Percentiles rank a stretch among this genome's conserved stretches.
phyloP scores from a whole-genome alignment of 768 basidiomycete genomes.

The Russula foetens region DNA sequence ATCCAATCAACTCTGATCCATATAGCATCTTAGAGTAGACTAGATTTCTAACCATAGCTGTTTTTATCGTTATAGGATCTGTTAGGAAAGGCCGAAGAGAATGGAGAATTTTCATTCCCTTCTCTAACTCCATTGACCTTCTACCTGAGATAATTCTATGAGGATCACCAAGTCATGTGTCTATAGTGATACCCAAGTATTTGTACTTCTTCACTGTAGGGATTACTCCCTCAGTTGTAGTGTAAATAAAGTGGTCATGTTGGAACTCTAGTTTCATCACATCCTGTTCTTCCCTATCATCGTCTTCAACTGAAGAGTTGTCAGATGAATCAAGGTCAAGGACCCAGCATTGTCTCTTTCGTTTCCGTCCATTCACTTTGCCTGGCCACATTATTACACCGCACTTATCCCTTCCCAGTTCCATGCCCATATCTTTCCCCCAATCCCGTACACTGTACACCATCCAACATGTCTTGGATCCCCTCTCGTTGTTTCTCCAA shows the following conservation, averaged over 20 bases:
- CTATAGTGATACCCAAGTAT: conserved; percentile 30
- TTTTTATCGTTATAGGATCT: background rate
- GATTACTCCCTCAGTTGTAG: background rate
- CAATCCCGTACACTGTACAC: background rate
- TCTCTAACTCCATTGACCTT: background rate
- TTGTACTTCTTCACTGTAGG: conserved; percentile 25
- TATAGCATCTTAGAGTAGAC: background rate
- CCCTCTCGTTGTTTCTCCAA: background rate
- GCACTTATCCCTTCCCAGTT: background rate
- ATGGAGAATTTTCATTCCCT: background rate
- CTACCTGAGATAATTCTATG: background rate
- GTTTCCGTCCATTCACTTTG: background rate
- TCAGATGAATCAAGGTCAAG: background rate
- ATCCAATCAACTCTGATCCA: background rate
- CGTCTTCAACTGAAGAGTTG: background rate
- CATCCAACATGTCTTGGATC: background rate
- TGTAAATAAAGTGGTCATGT: background rate
- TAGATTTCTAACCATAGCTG: background rate
- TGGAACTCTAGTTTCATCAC: background rate
- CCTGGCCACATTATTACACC: background rate
- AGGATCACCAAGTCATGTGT: conserved; percentile 13
- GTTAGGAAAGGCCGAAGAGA: background rate
- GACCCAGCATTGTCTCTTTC: too few species aligned
- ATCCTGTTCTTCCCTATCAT: background rate
- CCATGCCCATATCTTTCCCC: background rate